These are phyloP conservation scores for Xanthoparmelia taractica DNA, from an alignment of 495 filamentous ascomycete species.

Conservation along the genomic window DNA sequence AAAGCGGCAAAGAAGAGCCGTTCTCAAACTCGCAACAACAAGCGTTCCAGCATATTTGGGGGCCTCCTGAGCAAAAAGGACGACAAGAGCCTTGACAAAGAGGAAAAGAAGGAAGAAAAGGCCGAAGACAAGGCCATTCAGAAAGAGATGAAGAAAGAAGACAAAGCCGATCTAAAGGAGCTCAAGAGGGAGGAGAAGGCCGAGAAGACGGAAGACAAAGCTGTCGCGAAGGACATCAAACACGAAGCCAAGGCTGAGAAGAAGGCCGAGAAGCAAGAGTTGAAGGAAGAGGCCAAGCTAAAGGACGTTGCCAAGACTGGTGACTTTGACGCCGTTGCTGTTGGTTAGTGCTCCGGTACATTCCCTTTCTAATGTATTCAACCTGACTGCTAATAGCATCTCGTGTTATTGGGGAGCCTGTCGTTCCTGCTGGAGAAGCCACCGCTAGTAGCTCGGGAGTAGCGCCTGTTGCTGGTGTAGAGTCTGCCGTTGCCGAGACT, in stretches of 20 bases:
- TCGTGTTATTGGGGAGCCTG: conserved; percentile 22
- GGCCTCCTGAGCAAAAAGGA: conserved; percentile 68
- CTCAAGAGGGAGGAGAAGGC: conserved; percentile 31
- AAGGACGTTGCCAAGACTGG: conserved; percentile 7
- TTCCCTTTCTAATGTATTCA: not conserved
- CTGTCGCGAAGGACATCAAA: conserved; percentile 1
- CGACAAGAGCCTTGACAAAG: conserved; percentile 53
- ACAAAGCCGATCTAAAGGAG: conserved; percentile 26
- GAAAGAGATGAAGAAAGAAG: conserved; percentile 38
- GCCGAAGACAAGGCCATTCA: conserved; percentile 43
- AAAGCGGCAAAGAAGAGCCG: conserved; percentile 51
- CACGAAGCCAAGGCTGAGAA: conserved; percentile 12
- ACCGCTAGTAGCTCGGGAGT: conserved; percentile 5
- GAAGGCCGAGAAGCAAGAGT: conserved; percentile 19
- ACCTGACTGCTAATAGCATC: conserved; percentile 18
- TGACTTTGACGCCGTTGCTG: conserved; percentile 21
- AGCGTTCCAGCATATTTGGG: conserved; percentile 79
- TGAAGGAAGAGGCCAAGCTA: conserved; percentile 28
- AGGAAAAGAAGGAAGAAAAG: conserved; percentile 40
- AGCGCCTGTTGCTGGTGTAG: conserved; percentile 12
- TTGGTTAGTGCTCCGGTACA: conserved; percentile 14
- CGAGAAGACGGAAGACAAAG: conserved; percentile 22
- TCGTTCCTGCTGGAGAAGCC: conserved; percentile 16
- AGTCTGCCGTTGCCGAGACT: conserved; percentile 29
- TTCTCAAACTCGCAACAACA: conserved; percentile 66